Evolutionary conservation across 177 flowering plant genomes (phyloP).

Genomic region (Vitis hybrid): DNA sequence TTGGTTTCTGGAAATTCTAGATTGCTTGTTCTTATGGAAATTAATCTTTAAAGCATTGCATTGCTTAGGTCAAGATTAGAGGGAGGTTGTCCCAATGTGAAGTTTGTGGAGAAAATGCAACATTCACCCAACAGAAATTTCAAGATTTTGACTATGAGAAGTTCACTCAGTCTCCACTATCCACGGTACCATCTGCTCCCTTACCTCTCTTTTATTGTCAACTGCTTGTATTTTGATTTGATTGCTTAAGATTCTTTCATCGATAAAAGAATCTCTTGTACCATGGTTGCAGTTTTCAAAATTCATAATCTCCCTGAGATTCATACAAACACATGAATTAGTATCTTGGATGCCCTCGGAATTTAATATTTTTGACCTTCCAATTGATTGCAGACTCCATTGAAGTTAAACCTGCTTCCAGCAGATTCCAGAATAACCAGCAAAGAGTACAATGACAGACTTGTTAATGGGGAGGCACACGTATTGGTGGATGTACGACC

Average conservation of each 20-base stretch:
- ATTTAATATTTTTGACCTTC: not conserved
- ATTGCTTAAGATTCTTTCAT: not conserved
- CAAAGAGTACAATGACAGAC: conserved; percentile 60
- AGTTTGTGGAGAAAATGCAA: conserved; percentile 77
- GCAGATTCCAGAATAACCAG: conserved; percentile 68
- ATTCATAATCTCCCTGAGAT: too few relatives aligned
- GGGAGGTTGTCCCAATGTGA: conserved; percentile 76
- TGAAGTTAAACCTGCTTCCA: conserved; percentile 68
- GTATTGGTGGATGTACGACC: conserved; percentile 90
- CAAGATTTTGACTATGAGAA: conserved; percentile 80
- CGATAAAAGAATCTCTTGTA: too few relatives aligned
- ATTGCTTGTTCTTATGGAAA: not conserved
- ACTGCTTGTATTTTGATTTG: not conserved
- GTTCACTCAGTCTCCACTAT: conserved; percentile 76
- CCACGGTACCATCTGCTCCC: conserved; percentile 43
- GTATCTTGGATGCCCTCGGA: too few relatives aligned
- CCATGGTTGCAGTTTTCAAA: too few relatives aligned
- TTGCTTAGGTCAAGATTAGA: conserved; percentile 79
- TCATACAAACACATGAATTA: too few relatives aligned
- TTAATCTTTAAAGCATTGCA: not conserved
- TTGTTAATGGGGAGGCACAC: conserved; percentile 59
- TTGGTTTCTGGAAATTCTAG: not conserved
- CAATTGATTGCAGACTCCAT: conserved; percentile 51
- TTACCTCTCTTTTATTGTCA: not conserved
- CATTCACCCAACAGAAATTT: conserved; percentile 46